Percentiles rank a stretch among this genome's conserved stretches.
Evolutionary conservation across 805 yeast species (phyloP).

Genomic region (Saccharomycopsis fibuligera): DNA sequence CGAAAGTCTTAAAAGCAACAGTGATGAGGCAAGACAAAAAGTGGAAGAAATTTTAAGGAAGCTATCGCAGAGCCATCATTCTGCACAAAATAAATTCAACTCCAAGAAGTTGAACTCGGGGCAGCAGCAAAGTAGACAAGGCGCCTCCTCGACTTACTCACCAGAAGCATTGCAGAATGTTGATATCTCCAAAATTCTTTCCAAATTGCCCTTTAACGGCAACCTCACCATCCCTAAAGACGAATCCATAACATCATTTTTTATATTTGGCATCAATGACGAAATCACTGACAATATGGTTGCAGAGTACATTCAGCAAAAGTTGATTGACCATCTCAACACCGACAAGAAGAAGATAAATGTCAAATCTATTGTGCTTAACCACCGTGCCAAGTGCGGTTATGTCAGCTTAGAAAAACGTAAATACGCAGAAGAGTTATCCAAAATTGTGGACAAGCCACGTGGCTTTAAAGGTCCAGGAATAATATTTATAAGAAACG

Average conservation of each 20-base stretch:
- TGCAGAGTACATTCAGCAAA: constrained; percentile 40
- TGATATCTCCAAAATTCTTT: constrained; percentile 46
- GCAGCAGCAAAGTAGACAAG: constrained; percentile 6
- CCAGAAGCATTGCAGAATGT: constrained; percentile 24
- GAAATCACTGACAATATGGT: constrained; percentile 60
- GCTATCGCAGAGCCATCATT: constrained; percentile 34
- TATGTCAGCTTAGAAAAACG: constrained; percentile 49
- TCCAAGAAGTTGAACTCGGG: constrained; percentile 17
- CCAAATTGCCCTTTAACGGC: constrained; percentile 66
- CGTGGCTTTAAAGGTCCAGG: constrained; percentile 27
- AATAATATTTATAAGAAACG: constrained; percentile 29
- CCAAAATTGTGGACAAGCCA: constrained; percentile 24
- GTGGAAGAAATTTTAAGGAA: constrained; percentile 49
- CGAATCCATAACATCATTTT: constrained; percentile 46
- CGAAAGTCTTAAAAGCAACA: constrained; percentile 20
- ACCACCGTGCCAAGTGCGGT: constrained; percentile 59
- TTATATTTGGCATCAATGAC: constrained; percentile 67
- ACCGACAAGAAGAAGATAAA: constrained; percentile 12
- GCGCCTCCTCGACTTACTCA: background rate
- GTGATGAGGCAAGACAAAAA: constrained; percentile 29
- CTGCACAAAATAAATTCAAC: background rate
- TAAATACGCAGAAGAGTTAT: constrained; percentile 43
- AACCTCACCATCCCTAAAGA: constrained; percentile 40
- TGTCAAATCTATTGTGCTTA: constrained; percentile 42
- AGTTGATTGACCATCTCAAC: constrained; percentile 2